These are phyloP conservation scores for Priceomyces castillae DNA, from an alignment of 805 yeast genomes.

Conservation along the genomic window DNA sequence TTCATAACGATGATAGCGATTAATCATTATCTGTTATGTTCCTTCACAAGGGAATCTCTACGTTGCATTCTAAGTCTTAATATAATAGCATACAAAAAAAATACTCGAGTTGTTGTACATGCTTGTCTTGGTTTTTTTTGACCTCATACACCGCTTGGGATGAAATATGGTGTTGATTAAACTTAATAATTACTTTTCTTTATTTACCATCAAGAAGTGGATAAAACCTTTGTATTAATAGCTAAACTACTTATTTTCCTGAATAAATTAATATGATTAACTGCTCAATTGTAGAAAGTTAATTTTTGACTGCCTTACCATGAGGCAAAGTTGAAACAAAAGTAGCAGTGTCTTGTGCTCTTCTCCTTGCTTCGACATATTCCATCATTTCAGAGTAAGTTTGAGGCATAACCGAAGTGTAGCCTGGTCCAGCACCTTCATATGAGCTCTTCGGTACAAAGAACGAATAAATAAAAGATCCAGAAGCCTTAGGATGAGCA, in stretches of 20 bases:
- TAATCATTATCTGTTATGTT: slow-evolving; percentile 7
- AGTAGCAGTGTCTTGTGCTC: slow-evolving; percentile 78
- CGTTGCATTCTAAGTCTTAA: neutral
- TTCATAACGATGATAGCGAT: slow-evolving; percentile 32
- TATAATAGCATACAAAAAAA: neutral
- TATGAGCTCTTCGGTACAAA: slow-evolving; percentile 65
- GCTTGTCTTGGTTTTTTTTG: neutral
- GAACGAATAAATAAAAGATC: slow-evolving; percentile 85
- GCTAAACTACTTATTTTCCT: neutral
- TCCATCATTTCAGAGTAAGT: slow-evolving; percentile 91
- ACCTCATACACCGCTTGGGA: neutral
- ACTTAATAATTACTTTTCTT: neutral
- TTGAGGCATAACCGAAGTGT: slow-evolving; percentile 77
- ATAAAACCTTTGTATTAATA: neutral
- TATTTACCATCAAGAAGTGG: neutral
- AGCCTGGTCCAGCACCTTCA: slow-evolving; percentile 50
- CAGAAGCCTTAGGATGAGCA: slow-evolving; percentile 65
- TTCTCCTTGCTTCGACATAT: slow-evolving; percentile 85
- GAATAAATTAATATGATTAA: neutral
- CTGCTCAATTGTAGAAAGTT: neutral
- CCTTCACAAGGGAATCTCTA: neutral
- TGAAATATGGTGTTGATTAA: neutral
- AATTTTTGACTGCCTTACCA: neutral
- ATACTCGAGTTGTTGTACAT: neutral
- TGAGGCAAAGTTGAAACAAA: slow-evolving; percentile 46